Percentiles rank a stretch among this genome's conserved stretches.
Conservation (phyloP, 1,139 yeast genomes). For the Kodamaea suecica region DNA sequence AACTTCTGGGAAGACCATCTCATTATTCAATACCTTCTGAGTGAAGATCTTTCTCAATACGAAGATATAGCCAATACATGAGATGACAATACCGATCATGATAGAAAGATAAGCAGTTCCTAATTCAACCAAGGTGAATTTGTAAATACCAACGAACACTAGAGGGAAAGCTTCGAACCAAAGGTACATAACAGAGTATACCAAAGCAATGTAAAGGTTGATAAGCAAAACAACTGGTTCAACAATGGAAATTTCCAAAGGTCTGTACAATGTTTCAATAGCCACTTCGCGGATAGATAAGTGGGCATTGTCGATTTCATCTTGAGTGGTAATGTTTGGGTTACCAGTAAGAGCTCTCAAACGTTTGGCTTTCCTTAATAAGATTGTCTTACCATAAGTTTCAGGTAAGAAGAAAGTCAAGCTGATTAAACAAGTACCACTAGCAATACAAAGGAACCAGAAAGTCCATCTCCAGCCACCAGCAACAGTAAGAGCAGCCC, state of each 20-base stretch:
- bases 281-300: constrained; percentile 23
- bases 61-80: constrained; percentile 25
- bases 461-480: constrained; percentile 39
- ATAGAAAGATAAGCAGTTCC: constrained; percentile 48
- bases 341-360: constrained; percentile 35
- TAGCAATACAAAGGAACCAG: constrained; percentile 34
- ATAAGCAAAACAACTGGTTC: constrained; percentile 48
- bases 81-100: constrained; percentile 39
- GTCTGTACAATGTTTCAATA: constrained; percentile 48
- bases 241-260: constrained; percentile 38
- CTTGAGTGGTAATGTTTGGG: constrained; percentile 25
- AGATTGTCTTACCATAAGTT: constrained; percentile 29
- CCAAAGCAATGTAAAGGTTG: constrained; percentile 49
- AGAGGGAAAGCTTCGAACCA: constrained; percentile 65
- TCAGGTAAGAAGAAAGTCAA: constrained; percentile 33
- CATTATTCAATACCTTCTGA: constrained; percentile 20
- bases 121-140: constrained; percentile 46
- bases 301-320: constrained; percentile 23
- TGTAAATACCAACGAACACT: constrained; percentile 41
- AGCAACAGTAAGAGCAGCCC: constrained; percentile 27
- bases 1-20: constrained; percentile 34
- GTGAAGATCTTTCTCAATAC: constrained; percentile 24
- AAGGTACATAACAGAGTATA: constrained; percentile 52
- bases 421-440: constrained; percentile 26
- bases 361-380: constrained; percentile 34